Evolutionary conservation across 2,329 filamentous ascomycete species (phyloP).

Genomic region (Daldinia sp.): DNA sequence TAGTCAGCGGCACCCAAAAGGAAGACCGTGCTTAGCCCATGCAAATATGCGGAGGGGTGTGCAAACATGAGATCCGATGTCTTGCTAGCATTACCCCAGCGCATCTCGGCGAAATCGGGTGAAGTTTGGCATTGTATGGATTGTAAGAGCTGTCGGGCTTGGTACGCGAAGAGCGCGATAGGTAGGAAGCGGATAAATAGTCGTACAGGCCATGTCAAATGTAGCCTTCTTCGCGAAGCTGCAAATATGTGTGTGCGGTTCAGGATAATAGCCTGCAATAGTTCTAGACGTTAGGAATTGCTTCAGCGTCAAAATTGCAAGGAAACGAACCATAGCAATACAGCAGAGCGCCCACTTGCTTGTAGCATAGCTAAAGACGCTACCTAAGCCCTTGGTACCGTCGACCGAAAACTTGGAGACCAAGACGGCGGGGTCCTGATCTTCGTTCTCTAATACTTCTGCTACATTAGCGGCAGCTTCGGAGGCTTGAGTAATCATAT

Average conservation of each 20-base stretch:
- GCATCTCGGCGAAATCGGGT: constrained; percentile 71
- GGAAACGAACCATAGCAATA: constrained; percentile 71
- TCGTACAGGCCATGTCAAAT: constrained; percentile 75
- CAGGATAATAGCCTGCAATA: constrained; percentile 74
- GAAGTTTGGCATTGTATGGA: constrained; percentile 94
- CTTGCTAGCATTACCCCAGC: constrained; percentile 73
- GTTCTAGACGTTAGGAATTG: constrained; percentile 23
- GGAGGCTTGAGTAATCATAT: constrained; percentile 53
- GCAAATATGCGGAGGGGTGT: constrained; percentile 73
- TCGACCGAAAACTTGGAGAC: constrained; percentile 64
- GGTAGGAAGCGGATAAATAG: constrained; percentile 75
- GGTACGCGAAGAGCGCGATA: constrained; percentile 72
- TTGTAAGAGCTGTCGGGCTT: constrained; percentile 76
- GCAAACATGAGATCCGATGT: constrained; percentile 74
- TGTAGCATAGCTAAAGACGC: constrained; percentile 88
- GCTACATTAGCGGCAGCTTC: constrained; percentile 49
- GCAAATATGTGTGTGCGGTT: constrained; percentile 96
- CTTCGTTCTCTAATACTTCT: constrained; percentile 54
- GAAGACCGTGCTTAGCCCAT: constrained; percentile 74
- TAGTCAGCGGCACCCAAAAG: constrained; percentile 78
- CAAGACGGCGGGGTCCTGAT: constrained; percentile 52
- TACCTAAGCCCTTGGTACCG: constrained; percentile 75
- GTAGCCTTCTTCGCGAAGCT: constrained; percentile 82
- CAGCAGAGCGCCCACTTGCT: constrained; percentile 93
- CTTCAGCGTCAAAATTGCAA: neutral